phyloP scores from a whole-genome alignment of 805 yeast species.

The Vanderwaltozyma yarrowii region DNA sequence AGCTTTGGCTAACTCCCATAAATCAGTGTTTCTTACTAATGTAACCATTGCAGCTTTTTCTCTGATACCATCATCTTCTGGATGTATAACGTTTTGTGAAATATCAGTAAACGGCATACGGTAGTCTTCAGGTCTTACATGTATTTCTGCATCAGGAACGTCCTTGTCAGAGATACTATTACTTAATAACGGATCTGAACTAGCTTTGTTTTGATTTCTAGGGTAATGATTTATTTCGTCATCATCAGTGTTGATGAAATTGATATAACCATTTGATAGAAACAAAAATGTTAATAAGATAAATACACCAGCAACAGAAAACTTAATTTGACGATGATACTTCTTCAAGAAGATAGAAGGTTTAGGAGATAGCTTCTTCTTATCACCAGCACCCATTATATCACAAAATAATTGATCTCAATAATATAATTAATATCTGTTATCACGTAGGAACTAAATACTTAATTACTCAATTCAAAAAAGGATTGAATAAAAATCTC shows the following conservation, averaged over 20 bases:
- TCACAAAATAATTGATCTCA: too few relatives aligned
- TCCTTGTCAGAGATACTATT: background rate
- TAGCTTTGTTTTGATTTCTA: background rate
- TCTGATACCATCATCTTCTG: constrained; percentile 26
- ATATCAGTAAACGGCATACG: constrained; percentile 24
- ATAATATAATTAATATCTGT: background rate
- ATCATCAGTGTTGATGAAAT: background rate
- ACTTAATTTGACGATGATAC: constrained; percentile 19
- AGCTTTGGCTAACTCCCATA: constrained; percentile 46
- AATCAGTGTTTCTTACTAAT: constrained; percentile 58
- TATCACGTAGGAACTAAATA: background rate
- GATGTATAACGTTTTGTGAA: constrained; percentile 23
- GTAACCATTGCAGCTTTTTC: constrained; percentile 62
- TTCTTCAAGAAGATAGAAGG: constrained; percentile 23
- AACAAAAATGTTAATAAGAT: constrained; percentile 14
- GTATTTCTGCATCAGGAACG: background rate
- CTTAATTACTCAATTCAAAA: too few relatives aligned
- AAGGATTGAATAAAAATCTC: too few relatives aligned
- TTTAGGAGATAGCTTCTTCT: constrained; percentile 25
- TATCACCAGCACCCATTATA: constrained; percentile 6
- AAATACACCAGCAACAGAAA: constrained; percentile 17
- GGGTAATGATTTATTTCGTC: too few relatives aligned
- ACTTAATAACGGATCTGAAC: background rate
- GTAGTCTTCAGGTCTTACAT: constrained; percentile 7
- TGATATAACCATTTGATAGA: background rate